Percentiles rank a stretch among this genome's conserved stretches.
phyloP scores from a whole-genome alignment of 306 rosid species.

The Begonia fuchsioides region DNA sequence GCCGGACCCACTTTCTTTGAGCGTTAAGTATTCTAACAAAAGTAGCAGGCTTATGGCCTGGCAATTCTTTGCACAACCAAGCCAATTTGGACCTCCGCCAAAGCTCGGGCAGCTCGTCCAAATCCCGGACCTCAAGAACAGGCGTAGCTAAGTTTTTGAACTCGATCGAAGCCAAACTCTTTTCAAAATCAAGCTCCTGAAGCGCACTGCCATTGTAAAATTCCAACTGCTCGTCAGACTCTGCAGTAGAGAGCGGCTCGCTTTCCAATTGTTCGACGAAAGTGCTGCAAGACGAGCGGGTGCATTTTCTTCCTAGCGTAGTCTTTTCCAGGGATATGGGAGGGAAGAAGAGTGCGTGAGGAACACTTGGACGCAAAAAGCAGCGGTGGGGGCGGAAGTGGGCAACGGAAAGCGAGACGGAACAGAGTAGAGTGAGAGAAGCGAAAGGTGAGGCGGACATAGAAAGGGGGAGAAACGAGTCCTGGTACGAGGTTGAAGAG shows the following conservation, averaged over 20 bases:
- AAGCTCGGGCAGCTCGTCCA: slow-evolving; percentile 47
- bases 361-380: neutral
- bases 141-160: slow-evolving; percentile 25
- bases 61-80: slow-evolving; percentile 49
- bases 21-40: slow-evolving; percentile 49
- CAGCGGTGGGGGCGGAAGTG: slow-evolving; percentile 5
- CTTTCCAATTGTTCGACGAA: slow-evolving; percentile 19
- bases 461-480: slow-evolving; percentile 3
- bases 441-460: slow-evolving; percentile 13
- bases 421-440: slow-evolving; percentile 9
- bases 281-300: slow-evolving; percentile 12
- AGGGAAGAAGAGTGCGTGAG: neutral
- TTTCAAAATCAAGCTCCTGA: slow-evolving; percentile 21
- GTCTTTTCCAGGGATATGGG: neutral
- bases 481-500: slow-evolving; percentile 1
- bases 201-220: slow-evolving; percentile 1
- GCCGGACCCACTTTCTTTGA: slow-evolving; percentile 76
- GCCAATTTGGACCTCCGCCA: slow-evolving; percentile 53
- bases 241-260: slow-evolving; percentile 6
- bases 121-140: slow-evolving; percentile 29
- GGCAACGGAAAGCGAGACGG: slow-evolving; percentile 13
- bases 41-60: slow-evolving; percentile 34
- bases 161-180: slow-evolving; percentile 16
- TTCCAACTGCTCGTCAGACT: slow-evolving; percentile 10
- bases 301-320: neutral